These are phyloP conservation scores for Aspergillus intermedius DNA, from an alignment of 2,329 filamentous ascomycete genomes.

Conservation along the genomic window DNA sequence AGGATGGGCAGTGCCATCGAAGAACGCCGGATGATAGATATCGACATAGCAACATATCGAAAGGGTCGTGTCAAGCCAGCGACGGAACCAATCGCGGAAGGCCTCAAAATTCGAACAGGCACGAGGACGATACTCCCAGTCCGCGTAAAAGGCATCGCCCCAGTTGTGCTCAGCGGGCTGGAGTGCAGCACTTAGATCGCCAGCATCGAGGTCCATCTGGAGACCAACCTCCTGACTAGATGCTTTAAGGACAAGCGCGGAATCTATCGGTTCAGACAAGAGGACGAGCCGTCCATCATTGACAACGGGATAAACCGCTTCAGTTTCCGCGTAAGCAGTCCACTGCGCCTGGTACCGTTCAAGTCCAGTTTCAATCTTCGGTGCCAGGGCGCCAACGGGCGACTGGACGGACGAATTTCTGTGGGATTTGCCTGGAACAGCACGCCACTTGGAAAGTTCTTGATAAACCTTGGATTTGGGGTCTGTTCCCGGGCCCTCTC, in stretches of 20 bases:
- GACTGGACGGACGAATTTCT: neutral
- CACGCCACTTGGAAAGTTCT: conserved; percentile 8
- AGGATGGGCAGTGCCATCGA: conserved; percentile 25
- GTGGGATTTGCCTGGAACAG: neutral
- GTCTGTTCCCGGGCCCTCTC: conserved; percentile 24
- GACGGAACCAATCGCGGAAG: conserved; percentile 13
- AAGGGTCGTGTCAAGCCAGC: conserved; percentile 20
- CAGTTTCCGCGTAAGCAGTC: conserved; percentile 9
- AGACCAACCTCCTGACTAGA: neutral
- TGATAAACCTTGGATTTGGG: conserved; percentile 14
- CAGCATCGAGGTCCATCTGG: neutral
- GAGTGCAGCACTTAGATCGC: neutral
- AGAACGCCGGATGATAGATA: conserved; percentile 26
- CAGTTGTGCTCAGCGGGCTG: conserved; percentile 5
- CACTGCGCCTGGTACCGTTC: conserved; percentile 5
- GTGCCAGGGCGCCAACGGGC: neutral
- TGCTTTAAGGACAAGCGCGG: conserved; percentile 2
- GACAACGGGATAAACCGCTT: conserved; percentile 11
- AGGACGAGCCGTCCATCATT: conserved; percentile 8
- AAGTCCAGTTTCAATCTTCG: neutral
- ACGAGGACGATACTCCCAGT: conserved; percentile 23
- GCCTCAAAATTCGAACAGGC: conserved; percentile 7
- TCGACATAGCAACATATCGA: conserved; percentile 11
- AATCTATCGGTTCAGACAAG: conserved; percentile 7
- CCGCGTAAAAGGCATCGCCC: conserved; percentile 6